Base-by-base conservation (phyloP, 2,329 filamentous ascomycete genomes). In the Monilinia vaccinii-corymbosi region DNA sequence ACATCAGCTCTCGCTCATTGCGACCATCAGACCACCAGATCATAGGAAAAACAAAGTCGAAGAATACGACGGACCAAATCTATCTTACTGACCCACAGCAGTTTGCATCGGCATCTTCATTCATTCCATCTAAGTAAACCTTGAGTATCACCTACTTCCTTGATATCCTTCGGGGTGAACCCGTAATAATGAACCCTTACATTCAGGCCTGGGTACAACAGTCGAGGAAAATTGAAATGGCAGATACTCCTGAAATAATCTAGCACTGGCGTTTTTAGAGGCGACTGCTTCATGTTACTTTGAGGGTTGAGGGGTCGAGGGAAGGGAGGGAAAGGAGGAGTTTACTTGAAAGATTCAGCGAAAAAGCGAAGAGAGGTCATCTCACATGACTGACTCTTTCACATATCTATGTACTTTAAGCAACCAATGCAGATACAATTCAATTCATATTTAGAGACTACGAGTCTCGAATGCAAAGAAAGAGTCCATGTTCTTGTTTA, bases 361-460 rank as follows among this genome's bases (percentile, higher is more conserved):
- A 65, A 10, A 56, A 55, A 45, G 56, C 52, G 59, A 10, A 53
- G 51, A 45, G 56, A 50, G 59, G 52, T 6, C 46, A 53, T 46
- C 63, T 60, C 61, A 61, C 59, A 66, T 64, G 62, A 61, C 62
- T 63, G n/a, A n/a, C n/a, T n/a, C n/a, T 55, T 69, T 36, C 31
- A 53, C 18, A 53, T 23, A 32, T 28, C 38, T 53, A 44, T 44
- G 51, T 53, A 53, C 23, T 34, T 44, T 44, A 70, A 42, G 59
- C 3, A 28, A 6, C 25, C 59, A 63, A 63, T 60, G 47, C 46
- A 32, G 58, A 62, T 62, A 55, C 47, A 62, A 64, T 49, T 50
- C 47, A 62, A 64, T 49, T 50, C 38, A 16, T 42, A 63, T 68
- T 66, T n/a, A 38, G 68, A 67, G 67, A 64, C 67, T 42, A 68